These are phyloP conservation scores for Physaria fendleri DNA, from an alignment of 345 rosid genomes.

Conservation along the genomic window DNA sequence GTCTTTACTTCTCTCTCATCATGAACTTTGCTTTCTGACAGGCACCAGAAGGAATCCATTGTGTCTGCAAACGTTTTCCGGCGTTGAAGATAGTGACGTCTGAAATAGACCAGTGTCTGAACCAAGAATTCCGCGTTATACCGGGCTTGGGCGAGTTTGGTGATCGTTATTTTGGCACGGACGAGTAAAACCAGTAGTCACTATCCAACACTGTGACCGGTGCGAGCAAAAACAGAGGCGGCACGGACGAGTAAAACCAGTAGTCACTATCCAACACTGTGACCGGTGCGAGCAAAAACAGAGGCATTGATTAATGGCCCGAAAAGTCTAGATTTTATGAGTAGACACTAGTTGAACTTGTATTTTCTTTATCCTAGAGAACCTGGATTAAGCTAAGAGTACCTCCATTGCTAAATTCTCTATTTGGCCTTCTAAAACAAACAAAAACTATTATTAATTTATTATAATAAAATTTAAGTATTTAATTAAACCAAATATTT, in stretches of 20 bases:
- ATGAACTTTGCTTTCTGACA: slow-evolving; percentile 17
- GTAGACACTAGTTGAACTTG: background rate
- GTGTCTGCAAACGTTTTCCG: slow-evolving; percentile 86
- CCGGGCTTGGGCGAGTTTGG: slow-evolving; percentile 99
- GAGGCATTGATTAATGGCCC: background rate
- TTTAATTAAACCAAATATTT: too few species aligned
- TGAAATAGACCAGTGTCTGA: slow-evolving; percentile 76
- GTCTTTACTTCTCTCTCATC: background rate
- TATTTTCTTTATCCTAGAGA: background rate
- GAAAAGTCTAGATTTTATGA: background rate
- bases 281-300: background rate
- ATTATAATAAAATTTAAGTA: too few species aligned
- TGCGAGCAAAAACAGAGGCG: slow-evolving; percentile 18
- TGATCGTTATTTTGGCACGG: slow-evolving; percentile 94
- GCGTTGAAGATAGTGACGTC: slow-evolving; percentile 86
- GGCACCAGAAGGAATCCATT: slow-evolving; percentile 98
- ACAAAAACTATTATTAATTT: too few species aligned
- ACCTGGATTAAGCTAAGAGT: too few species aligned
- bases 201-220: background rate
- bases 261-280: background rate
- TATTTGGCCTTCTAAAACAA: too few species aligned
- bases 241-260: slow-evolving; percentile 66
- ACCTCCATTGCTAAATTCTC: too few species aligned
- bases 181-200: slow-evolving; percentile 42
- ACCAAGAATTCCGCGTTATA: slow-evolving; percentile 85